Evolutionary conservation across 1,139 yeast genomes (phyloP), one percentile per base, ranked within the genome.

Genomic region (Zygosaccharomyces sapae): DNA sequence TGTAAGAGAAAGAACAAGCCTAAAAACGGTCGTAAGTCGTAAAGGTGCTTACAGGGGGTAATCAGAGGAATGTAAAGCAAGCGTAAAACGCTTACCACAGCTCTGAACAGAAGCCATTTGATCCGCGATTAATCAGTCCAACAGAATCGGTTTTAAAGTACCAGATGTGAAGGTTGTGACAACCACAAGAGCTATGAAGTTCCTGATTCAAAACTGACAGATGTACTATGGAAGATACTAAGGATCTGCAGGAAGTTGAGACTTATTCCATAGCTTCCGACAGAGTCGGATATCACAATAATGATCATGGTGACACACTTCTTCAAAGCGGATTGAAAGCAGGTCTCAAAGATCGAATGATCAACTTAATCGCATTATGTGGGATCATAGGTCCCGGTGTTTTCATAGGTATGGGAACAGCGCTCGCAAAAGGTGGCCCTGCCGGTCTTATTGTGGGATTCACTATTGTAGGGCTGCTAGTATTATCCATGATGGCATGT

Each of bases 321-420:
- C 34, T 63, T 34, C 44, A 46, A 25, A 34, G 31, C 27, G 70
- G 70, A 18, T 50, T 66, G 29, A 63, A 66, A 49, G 67, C 68
- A 5, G 70, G 68, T 40, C 51, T 66, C 18, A 54, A 59, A 45
- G 54, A 58, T 42, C 44, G 63, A 43, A 55, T 55, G 48, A 58
- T 61, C 39, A 82, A 79, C 61, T 73, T 81, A 77, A 81, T 84
- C 50, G 85, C 88, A 33, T 73, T 84, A 38, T 89, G 88, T 20
- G 86, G 88, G 30, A 76, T 85, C 44, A 81, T 84, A 44, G 90
- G 90, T 58, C 79, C 83, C 2, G 84, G 83, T 59, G 71, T 81
- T 40, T 80, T 83, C 55, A 79, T 84, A 50, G 88, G 89, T 48
- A 71, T 81, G 36, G 89, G 89, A 41, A 67, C 73, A 41, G 75